A percentile compares a stretch with the other conserved stretches of the same genome.
phyloP scores from a whole-genome alignment of 1,139 yeast genomes.

The Debaryomycetaceae sp. region DNA sequence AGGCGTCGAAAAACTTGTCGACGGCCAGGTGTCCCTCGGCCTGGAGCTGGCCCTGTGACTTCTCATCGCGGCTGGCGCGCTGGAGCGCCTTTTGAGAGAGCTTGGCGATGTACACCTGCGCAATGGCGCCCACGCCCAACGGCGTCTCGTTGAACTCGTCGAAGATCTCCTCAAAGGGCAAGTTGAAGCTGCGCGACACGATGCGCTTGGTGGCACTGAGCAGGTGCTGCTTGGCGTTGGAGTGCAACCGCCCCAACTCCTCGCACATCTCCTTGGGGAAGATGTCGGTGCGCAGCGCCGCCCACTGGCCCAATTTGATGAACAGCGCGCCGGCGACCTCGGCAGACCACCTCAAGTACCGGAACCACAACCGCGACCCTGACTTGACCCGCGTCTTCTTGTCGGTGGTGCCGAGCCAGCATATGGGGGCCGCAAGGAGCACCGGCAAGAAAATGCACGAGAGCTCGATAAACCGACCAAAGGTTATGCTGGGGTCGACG shows the following conservation, averaged over 20 bases:
- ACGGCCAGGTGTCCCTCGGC: conserved; percentile 13
- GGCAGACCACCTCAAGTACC: conserved; percentile 59
- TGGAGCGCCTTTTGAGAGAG: conserved; percentile 44
- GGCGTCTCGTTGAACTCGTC: conserved; percentile 75
- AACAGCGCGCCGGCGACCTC: conserved; percentile 93
- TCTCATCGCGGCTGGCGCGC: conserved; percentile 21
- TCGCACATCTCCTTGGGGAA: conserved; percentile 78
- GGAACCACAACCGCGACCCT: conserved; percentile 74
- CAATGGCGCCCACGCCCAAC: conserved; percentile 95
- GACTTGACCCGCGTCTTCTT: conserved; percentile 33
- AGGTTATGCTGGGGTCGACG: conserved; percentile 66
- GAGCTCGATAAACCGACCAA: conserved; percentile 66
- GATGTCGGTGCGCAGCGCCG: conserved; percentile 95
- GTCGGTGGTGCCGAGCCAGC: conserved; percentile 52
- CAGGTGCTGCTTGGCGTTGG: conserved; percentile 76
- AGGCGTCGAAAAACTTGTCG: conserved; percentile 31
- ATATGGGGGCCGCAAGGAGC: conserved; percentile 57
- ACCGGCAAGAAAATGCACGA: conserved; percentile 69
- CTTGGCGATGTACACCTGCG: conserved; percentile 85
- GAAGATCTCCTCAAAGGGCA: conserved; percentile 71
- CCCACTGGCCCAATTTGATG: conserved; percentile 98
- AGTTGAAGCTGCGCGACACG: conserved; percentile 56
- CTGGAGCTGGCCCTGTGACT: conserved; percentile 11
- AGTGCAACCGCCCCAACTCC: conserved; percentile 73
- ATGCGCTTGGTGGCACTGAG: conserved; percentile 55